Evolutionary conservation across 2,329 filamentous ascomycete genomes (phyloP), one percentile per base, ranked within the genome.

Genomic region (Aspergillus sergii): DNA sequence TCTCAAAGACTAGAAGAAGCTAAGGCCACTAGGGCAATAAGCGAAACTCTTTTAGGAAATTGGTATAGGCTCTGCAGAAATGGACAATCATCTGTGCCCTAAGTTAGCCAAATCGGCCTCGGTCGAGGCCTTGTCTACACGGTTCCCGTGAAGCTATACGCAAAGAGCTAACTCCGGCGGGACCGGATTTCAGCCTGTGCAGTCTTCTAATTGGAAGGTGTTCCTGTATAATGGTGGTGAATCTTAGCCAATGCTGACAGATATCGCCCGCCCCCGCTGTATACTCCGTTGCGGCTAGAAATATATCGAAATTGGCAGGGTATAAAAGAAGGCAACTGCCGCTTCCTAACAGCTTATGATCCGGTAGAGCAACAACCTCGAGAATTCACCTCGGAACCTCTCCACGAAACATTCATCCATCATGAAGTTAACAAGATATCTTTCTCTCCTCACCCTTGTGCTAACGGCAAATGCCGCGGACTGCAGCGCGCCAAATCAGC

Each of bases 401-500:
- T 7, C 21, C 3, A 28, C 12, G 19, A 16, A 58, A 26, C 16
- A 34, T 6, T 14, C 21, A 32, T 34, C n/a, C 23, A 34, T 23
- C 41, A 62, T 62, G 60, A 62, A 58, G 39, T n/a, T 62, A 1
- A 3, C n/a, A 21, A 21, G 34, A 48, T n/a, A 46, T 28, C 55
- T 64, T 23, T 14, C 45, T 48, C 39, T 64, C 19, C 30, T 45
- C 4, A 16, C 57, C n/a, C 36, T 63, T 51, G 11, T 55, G 19
- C 56, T 58, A 10, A 21, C 30, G 4, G 39, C 48, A 26, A 50
- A 58, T 36, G 60, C 60, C 14, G 60, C 60, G 5, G 60, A 62
- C 56, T 62, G 60, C 56, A 59, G 32, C 1, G 60, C 56, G 4
- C 60, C 60, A 16, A 62, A 62, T 23, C 60, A 62, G n/a, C 60